Evolutionary conservation across 371 early-diverging fungal genomes (phyloP).

Genomic region (Spraguea lophii): DNA sequence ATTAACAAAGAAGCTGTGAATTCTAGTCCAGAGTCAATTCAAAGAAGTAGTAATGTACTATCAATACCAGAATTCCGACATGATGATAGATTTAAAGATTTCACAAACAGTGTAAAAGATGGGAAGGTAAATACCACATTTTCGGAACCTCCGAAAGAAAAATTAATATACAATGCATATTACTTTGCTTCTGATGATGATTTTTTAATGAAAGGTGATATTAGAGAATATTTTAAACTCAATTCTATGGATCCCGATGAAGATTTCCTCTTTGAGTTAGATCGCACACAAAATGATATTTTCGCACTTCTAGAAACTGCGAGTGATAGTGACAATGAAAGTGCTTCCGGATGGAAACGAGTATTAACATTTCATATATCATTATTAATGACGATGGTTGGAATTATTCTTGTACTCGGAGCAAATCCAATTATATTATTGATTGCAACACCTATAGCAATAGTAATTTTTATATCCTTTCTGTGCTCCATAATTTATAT

Average conservation of each 20-base stretch:
- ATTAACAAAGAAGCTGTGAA: not conserved
- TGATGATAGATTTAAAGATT: constrained; percentile 9
- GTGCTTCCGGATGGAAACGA: constrained; percentile 43
- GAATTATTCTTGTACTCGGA: constrained; percentile 40
- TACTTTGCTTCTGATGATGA: constrained; percentile 47
- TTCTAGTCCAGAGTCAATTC: not conserved
- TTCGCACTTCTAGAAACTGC: constrained; percentile 45
- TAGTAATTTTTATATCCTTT: constrained; percentile 44
- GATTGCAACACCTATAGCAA: constrained; percentile 39
- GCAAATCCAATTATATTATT: constrained; percentile 38
- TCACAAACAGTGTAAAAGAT: constrained; percentile 17
- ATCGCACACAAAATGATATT: constrained; percentile 46
- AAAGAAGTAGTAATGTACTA: not conserved
- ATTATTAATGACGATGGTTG: constrained; percentile 36
- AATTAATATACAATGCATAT: constrained; percentile 27
- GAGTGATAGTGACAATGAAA: constrained; percentile 36
- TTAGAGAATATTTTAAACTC: constrained; percentile 43
- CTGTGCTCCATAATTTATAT: constrained; percentile 43
- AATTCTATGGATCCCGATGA: constrained; percentile 42
- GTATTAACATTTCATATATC: constrained; percentile 44
- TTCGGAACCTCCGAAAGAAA: constrained; percentile 3
- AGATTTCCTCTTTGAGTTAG: constrained; percentile 45
- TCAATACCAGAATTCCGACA: too few relatives aligned
- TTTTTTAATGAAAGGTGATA: constrained; percentile 41
- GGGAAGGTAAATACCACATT: constrained; percentile 4